Base-by-base conservation (phyloP, 441 rosid genomes). In the Jatropha multifida region DNA sequence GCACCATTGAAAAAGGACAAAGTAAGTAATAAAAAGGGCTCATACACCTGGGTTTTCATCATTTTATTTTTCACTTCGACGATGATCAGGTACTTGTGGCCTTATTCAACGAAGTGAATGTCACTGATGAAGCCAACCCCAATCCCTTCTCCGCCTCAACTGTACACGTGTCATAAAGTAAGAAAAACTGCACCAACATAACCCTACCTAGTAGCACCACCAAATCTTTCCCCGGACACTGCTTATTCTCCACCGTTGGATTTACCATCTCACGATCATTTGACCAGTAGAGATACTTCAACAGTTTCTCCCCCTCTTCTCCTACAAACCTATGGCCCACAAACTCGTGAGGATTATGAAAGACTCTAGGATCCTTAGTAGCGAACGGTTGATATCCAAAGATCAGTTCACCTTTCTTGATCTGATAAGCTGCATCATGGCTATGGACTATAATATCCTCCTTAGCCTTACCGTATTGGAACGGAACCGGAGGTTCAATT, bases 181-280 rank as follows among this genome's bases (percentile, higher is more conserved):
- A 81, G 82, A 92, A 93, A 51, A 93, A 58, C 74, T 89, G 92
- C 71, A 84, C 86, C 75, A 90, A 65, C 54, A 89, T 54, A 10
- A 89, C 69, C 69, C 92, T 83, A 3, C 84, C 67, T 40, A 87
- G 71, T 78, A 93, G 74, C 62, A 90, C 84, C 37, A 93, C 97
- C 42, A 92, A 85, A 78, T 92, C 94, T 74, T 92, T 93, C 11
- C 89, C 98, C 0, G 83, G 92, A 46, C 98, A 92, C 65, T 93
- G 97, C 67, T 93, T 93, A 68, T 93, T 86, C 49, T 37, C 81
- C 41, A 83, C 76, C 14, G 88, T 86, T 0, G 98, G 90, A 55
- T 52, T 78, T 76, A 84, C 85, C 0, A 84, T 87, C 86, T 93
- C 89, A 0, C 87, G 92, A 11, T 94, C 98, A 17, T 93, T 93